phyloP scores from a whole-genome alignment of 1,139 yeast genomes.

The Spathaspora jeffriesii region DNA sequence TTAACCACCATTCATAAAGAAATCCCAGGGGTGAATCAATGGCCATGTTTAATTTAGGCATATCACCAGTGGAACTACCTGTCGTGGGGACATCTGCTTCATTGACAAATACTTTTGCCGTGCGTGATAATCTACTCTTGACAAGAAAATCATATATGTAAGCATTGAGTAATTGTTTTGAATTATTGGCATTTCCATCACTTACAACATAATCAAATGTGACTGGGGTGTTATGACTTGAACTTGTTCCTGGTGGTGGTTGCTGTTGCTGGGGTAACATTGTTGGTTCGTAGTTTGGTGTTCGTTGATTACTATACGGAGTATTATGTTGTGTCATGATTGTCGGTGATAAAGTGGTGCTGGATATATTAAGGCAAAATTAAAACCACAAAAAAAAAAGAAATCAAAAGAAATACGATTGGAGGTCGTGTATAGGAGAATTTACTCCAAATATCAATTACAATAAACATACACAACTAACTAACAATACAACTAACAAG shows the following conservation, averaged over 20 bases:
- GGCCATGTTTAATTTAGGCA: slow-evolving; percentile 52
- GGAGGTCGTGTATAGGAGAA: no score
- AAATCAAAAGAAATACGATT: no score
- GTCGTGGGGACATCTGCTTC: slow-evolving; percentile 63
- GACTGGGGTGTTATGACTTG: slow-evolving; percentile 5
- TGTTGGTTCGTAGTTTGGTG: background rate
- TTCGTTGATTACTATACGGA: slow-evolving; percentile 1
- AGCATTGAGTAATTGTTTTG: slow-evolving; percentile 74
- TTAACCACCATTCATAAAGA: slow-evolving; percentile 94
- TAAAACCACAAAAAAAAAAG: no score
- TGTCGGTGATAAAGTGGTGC: no score
- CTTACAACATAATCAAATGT: slow-evolving; percentile 25
- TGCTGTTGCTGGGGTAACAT: no score
- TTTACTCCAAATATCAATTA: no score
- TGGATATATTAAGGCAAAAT: no score
- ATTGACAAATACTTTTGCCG: slow-evolving; percentile 70
- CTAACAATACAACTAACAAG: background rate
- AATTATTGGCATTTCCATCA: slow-evolving; percentile 55
- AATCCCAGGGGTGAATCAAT: slow-evolving; percentile 89
- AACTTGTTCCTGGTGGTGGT: background rate
- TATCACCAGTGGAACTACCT: slow-evolving; percentile 22
- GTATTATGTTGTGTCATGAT: slow-evolving; percentile 6
- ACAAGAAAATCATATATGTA: slow-evolving; percentile 85
- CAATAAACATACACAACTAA: background rate
- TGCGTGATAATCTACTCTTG: slow-evolving; percentile 68